Evolutionary conservation across 805 yeast genomes (phyloP), one percentile per base, ranked within the genome.

Genomic region (Kodamaea fukazawae): DNA sequence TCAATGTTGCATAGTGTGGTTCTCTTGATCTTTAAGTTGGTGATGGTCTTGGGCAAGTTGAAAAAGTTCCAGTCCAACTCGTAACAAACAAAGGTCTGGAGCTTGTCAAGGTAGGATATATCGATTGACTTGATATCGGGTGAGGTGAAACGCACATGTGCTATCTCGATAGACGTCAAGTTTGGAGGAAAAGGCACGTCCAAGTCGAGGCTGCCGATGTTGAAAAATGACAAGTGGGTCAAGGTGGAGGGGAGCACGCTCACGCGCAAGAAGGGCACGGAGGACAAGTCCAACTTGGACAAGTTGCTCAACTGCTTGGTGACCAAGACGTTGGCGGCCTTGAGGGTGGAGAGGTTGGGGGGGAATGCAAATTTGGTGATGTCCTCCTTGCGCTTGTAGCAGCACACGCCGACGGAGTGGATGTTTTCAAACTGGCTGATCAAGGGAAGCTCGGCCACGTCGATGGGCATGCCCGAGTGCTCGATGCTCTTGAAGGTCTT

Each of bases 31-130:
- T 32, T 23, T 14, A 37, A 25, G 17, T 29, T 31, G 17, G 16
- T 14, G 16, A 36, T n/a, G 10, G 32, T 12, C n/a, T 23, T 16
- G 2, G 40, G 40, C 23, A 36, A 25, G 11, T 13, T 12, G 34
- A 36, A 36, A 11, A 8, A 29, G 34, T 36, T 36, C 34, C 34
- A 36, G 34, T 36, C 40, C 11, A 29, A 18, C 16, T 36, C 34
- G 15, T 36, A 36, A 7, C 33, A 30, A 3, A 36, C 33, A 13
- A 36, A 36, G 14, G 28, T 36, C 20, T 31, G 28, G 22, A 36
- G 23, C 11, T 29, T 28, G 15, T 17, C n/a, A 18, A 36, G 20
- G 23, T 36, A 36, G n/a, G 40, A 17, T 3, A 36, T 4, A 22
- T 36, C 34, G 14, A 34, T 13, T 7, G 37, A 10, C 15, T 27